phyloP scores from a whole-genome alignment of 345 rosid species.

The Heritiera fomes region DNA sequence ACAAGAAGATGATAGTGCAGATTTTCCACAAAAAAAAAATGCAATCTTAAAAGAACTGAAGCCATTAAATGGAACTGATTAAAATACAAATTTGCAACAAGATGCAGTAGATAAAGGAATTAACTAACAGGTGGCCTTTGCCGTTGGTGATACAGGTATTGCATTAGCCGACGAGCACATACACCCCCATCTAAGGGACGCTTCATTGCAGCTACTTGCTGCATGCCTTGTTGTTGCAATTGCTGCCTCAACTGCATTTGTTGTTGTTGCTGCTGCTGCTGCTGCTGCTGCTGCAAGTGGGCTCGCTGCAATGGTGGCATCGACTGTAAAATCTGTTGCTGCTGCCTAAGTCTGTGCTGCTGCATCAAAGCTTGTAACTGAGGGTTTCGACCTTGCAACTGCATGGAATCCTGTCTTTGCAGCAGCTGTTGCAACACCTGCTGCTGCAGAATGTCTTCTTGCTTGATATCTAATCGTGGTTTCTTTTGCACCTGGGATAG shows the following conservation, averaged over 20 bases:
- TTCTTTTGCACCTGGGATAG: slow-evolving; percentile 75
- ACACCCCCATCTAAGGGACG: slow-evolving; percentile 74
- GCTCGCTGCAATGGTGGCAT: slow-evolving; percentile 85
- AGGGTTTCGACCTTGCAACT: slow-evolving; percentile 65
- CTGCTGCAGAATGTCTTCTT: slow-evolving; percentile 86
- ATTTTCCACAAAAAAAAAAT: not conserved
- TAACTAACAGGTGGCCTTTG: slow-evolving; percentile 80
- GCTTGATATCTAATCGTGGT: slow-evolving; percentile 78
- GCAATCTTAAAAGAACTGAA: not conserved
- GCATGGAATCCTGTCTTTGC: slow-evolving; percentile 84
- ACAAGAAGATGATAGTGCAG: not conserved
- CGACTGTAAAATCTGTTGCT: slow-evolving; percentile 71
- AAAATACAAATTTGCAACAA: not conserved
- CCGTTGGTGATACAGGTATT: slow-evolving; percentile 90
- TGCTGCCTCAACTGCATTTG: slow-evolving; percentile 78
- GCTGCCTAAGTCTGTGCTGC: slow-evolving; percentile 69
- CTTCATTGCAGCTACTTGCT: slow-evolving; percentile 49
- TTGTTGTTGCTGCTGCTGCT: slow-evolving; percentile 50
- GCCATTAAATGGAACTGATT: not conserved
- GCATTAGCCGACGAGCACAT: slow-evolving; percentile 95
- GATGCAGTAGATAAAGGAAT: slow-evolving; percentile 5
- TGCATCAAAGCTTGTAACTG: slow-evolving; percentile 75
- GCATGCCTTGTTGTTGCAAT: slow-evolving; percentile 80
- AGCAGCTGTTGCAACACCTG: slow-evolving; percentile 78
- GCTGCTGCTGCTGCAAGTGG: slow-evolving; percentile 92